Base-by-base conservation (phyloP, 2,329 filamentous ascomycete species). In the Teratosphaeria gauchensis region DNA sequence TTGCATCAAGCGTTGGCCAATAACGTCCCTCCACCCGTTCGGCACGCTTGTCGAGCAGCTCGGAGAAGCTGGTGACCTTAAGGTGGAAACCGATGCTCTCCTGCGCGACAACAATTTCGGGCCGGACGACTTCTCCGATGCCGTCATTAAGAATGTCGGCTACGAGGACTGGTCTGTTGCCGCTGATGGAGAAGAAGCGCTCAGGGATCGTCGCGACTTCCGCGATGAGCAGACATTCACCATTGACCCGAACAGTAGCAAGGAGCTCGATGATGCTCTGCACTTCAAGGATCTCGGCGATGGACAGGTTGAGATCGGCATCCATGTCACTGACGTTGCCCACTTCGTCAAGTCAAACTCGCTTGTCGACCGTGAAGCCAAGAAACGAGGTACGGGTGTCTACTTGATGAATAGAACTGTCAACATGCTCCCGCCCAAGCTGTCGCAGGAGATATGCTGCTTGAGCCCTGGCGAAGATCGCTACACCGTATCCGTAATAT, bases 1-100 rank as follows among this genome's bases (percentile, higher is more conserved):
- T 54, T 96, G 92, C 78, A 99, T 99, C 77, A 99, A 99, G 83
- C 86, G 94, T 71, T 99, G 94, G 94, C 94, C 94, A 63, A 99
- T 99, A 70, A 99, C 94, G 31, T 99, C 94, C n/a, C 84, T 99
- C 58, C 94, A 99, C 77, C 94, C 94, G 33, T 99, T 99, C 69
- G 94, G 94, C 72, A 99, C 94, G 8, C 85, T 99, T 53, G 92
- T 97, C 57, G 94, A 99, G 77, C 90, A 96, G 76, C 86, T 99
- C 57, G 94, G 94, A 62, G 90, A 90, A 73, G 97, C 97, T 89
- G 94, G 94, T 65, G 91, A 99, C 72, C 82, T 96, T 66, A 96
- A 92, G 78, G 92, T 99, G 59, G 94, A 99, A 77, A 99, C 94
- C 2, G 94, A 99, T 77, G 94, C 94, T 59, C 84, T 99, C 59